phyloP scores from a whole-genome alignment of 2,329 filamentous ascomycete species.

The Fusarium vanettenii region DNA sequence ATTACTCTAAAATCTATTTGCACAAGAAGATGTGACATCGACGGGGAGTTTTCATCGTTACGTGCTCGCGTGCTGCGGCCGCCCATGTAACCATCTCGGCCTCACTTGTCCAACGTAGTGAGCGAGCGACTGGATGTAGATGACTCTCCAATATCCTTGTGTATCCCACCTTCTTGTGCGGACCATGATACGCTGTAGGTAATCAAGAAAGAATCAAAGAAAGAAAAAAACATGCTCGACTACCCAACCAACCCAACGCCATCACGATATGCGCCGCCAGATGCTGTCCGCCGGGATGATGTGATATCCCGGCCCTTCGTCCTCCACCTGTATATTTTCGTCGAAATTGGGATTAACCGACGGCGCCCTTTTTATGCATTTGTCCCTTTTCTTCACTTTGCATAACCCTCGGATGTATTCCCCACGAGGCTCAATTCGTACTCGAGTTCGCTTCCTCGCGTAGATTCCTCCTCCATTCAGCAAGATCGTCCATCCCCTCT shows the following conservation, averaged over 20 bases:
- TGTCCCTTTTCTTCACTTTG: not conserved
- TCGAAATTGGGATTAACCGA: constrained; percentile 1
- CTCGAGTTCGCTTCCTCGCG: constrained; percentile 25
- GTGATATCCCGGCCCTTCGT: constrained; percentile 1
- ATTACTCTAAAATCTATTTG: constrained; percentile 1
- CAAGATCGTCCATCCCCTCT: constrained; percentile 60
- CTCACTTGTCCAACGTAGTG: not conserved
- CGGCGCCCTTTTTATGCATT: constrained; percentile 10
- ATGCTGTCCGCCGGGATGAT: constrained; percentile 13
- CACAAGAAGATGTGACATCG: not conserved
- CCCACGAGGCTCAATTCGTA: constrained; percentile 10
- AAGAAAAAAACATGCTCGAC: constrained; percentile 8
- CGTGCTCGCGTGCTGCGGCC: not conserved
- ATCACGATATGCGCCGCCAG: constrained; percentile 15
- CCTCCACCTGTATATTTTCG: not conserved
- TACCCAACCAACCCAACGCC: constrained; percentile 31
- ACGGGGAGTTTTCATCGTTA: not conserved
- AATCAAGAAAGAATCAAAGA: constrained; percentile 12
- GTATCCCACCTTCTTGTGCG: not conserved
- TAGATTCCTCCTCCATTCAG: constrained; percentile 44
- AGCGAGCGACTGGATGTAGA: not conserved
- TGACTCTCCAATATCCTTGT: not conserved
- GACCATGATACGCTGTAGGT: constrained; percentile 19
- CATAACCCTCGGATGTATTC: not conserved
- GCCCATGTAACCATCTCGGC: constrained; percentile 2